Evolutionary conservation across 2,329 filamentous ascomycete species (phyloP), one percentile per base, ranked within the genome.

Genomic region (Colletotrichum tabaci): DNA sequence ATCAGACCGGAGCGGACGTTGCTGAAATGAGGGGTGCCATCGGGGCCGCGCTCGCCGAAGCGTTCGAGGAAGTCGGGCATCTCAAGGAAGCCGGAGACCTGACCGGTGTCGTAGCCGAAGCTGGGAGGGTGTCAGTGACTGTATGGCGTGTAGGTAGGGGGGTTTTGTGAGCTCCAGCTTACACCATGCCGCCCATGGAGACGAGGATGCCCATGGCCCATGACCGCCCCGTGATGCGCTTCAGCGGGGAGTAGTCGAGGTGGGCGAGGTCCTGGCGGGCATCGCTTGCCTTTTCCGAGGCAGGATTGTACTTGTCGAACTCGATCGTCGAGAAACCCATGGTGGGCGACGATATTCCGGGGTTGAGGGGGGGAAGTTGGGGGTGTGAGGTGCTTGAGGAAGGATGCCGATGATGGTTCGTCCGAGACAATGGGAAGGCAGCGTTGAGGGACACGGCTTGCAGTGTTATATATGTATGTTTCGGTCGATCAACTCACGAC

Each of bases 1-100:
- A 91, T 89, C 12, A 89, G 85, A 38, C 89, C 89, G 52, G 87
- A 88, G 46, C 89, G 84, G 7, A 87, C 87, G 38, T 86, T 84
- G 70, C 82, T 85, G 64, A 91, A 91, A 23, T 77, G 77, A 13
- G 79, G 79, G 0, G 80, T 73, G n/a, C 83, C 85, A 5, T 85
- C 73, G 23, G 78, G 66, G 8, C 82, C 75, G 4, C 76, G 76
- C 69, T 87, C 76, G 18, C 84, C 87, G 72, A 90, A 90, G 3
- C 88, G 83, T 6, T 80, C 75, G 2, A 86, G 76, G 77, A 90
- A 91, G 77, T 90, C 86, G 18, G 82, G 79, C 88, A 90, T 90
- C 71, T 88, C 86, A 0, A 90, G 81, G 74, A 90, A 90, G 6
- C 89, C 88, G 3, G 82, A 86, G 55, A 87, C 87, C 73, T 89